phyloP scores from a whole-genome alignment of 129 eudicot species.

The Oenanthe sinensis region DNA sequence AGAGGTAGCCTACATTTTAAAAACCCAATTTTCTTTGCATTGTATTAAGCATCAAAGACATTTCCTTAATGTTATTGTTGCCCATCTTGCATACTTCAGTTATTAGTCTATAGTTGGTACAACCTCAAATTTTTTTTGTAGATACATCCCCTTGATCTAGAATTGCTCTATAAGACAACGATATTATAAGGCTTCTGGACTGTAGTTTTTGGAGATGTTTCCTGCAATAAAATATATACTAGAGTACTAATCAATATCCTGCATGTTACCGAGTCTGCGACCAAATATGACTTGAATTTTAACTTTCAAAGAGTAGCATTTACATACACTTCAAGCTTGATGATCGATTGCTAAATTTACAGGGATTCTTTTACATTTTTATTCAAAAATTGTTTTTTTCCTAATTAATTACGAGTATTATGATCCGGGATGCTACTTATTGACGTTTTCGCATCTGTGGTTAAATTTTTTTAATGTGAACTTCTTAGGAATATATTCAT shows the following conservation, averaged over 20 bases:
- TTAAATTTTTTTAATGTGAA: not conserved
- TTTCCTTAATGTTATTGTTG: not conserved
- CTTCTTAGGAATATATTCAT: no score
- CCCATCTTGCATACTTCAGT: not conserved
- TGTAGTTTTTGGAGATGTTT: not conserved
- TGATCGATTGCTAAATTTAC: not conserved
- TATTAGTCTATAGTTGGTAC: not conserved
- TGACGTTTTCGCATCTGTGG: not conserved
- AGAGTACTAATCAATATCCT: not conserved
- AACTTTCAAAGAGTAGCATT: not conserved
- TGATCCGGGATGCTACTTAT: not conserved
- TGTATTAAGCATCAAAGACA: not conserved
- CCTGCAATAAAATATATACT: not conserved
- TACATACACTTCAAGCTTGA: not conserved
- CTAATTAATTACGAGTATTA: not conserved
- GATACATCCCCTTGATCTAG: not conserved
- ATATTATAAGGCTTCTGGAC: not conserved
- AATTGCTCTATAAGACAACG: not conserved
- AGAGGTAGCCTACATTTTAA: constrained; percentile 38
- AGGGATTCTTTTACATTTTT: not conserved
- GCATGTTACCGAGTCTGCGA: not conserved
- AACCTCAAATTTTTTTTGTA: not conserved
- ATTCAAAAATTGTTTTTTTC: not conserved
- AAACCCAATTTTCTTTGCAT: not conserved
- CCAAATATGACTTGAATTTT: not conserved